Evolutionary conservation across 1,139 yeast species (phyloP), one percentile per base, ranked within the genome.

Genomic region (Zygosaccharomyces sapae): DNA sequence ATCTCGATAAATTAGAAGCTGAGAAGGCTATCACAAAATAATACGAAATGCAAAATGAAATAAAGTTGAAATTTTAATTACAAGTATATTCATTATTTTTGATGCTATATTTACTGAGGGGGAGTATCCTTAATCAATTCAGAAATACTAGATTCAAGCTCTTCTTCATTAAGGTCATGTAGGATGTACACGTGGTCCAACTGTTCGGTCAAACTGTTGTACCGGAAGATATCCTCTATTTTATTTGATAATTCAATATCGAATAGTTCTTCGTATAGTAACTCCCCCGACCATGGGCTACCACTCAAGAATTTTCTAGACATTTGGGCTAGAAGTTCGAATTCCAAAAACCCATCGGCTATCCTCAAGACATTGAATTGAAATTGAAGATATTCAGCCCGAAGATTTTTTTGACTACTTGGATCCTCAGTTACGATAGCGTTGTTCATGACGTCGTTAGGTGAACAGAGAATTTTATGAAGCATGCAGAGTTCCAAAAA

Each of bases 1-100:
- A 88, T 46, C 80, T 80, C 33, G 98, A 92, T 66, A 89, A 88
- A 68, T 70, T 89, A 18, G 94, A 87, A 54, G 80, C 95, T 1
- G 97, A 89, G 58, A 75, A 84, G 43, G 73, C 75, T 51, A 75
- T 86, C 53, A 74, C 82, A 29, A 77, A 77, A 58, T 57, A 50
- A 47, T 12, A 29, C 6, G 7, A 24, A 27, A 10, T 33, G 13
- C 5, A 12, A 20, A 22, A 19, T 16, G 16, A 16, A 19, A 10
- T 6, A 19, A 22, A 37, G 24, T 19, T 12, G 20, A 30, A 34
- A 16, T 22, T 10, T 16, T 24, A 31, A 19, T n/a, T 20, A 43
- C 38, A 49, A 20, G 48, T 34, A 29, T 41, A 46, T 16, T 42
- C 48, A 12, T 39, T 36, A 31, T 40, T 47, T 31, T 31, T 31